Conservation (phyloP, 2,329 filamentous ascomycete genomes). For the Phaeoacremonium minimum region DNA sequence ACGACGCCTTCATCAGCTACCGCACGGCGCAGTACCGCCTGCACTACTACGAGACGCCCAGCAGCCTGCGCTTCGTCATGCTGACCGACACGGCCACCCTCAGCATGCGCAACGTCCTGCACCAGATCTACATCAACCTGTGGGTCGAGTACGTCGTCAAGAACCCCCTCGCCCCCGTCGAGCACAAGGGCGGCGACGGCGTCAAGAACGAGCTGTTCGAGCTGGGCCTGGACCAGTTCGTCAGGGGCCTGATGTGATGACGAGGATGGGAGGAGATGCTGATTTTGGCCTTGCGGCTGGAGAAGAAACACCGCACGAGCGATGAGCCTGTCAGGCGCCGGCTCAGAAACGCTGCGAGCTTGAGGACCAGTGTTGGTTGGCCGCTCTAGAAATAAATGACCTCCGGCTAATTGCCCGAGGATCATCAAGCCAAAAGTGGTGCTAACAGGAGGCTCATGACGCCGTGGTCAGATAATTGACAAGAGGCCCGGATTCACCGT, state of each 20-base stretch:
- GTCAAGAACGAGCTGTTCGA: conserved; percentile 70
- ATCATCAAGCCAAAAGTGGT: too few species aligned
- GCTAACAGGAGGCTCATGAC: too few species aligned
- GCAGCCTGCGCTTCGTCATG: conserved; percentile 94
- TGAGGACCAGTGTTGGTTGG: too few species aligned
- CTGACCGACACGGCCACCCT: conserved; percentile 84
- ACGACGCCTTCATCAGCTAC: conserved; percentile 93
- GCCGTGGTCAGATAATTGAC: too few species aligned
- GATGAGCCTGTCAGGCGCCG: too few species aligned
- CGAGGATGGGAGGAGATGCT: neutral
- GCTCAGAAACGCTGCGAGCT: too few species aligned
- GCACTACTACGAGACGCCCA: conserved; percentile 98
- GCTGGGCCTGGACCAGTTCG: conserved; percentile 71
- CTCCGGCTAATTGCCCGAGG: too few species aligned
- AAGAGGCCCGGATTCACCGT: too few species aligned
- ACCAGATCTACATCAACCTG: conserved; percentile 97
- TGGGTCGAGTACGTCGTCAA: conserved; percentile 92
- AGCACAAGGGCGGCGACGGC: conserved; percentile 65
- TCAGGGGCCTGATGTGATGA: conserved; percentile 59
- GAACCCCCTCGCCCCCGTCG: conserved; percentile 64
- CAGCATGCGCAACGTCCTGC: conserved; percentile 89
- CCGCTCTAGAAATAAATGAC: too few species aligned
- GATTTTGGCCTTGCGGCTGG: too few species aligned
- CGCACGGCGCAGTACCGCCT: conserved; percentile 94
- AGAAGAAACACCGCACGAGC: too few species aligned